Percentiles rank a stretch among this genome's conserved stretches.
phyloP scores from a whole-genome alignment of 2,329 filamentous ascomycete genomes.

The Penicillium sp. region DNA sequence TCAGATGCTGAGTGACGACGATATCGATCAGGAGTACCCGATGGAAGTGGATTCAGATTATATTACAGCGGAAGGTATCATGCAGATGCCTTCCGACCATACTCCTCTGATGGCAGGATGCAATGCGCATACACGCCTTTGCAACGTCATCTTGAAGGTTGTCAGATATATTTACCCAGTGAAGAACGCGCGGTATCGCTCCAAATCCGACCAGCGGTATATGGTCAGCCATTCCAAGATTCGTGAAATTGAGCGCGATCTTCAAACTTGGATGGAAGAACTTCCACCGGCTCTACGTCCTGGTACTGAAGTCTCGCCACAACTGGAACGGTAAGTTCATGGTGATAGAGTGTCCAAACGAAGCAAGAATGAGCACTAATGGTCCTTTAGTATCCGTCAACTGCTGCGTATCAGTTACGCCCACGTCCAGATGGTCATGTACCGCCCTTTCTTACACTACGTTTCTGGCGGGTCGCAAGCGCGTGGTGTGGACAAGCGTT shows the following conservation, averaged over 20 bases:
- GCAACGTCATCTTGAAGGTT: constrained; percentile 56
- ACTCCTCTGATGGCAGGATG: constrained; percentile 56
- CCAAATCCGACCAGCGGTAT: constrained; percentile 52
- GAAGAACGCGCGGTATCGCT: constrained; percentile 45
- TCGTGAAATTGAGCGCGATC: constrained; percentile 58
- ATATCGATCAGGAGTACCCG: constrained; percentile 49
- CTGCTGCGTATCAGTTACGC: constrained; percentile 59
- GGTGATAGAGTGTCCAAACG: neutral
- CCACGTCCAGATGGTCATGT: constrained; percentile 60
- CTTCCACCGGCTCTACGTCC: constrained; percentile 74
- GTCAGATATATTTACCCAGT: constrained; percentile 61
- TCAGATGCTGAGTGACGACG: constrained; percentile 47
- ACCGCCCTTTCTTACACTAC: constrained; percentile 62
- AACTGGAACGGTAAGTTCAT: constrained; percentile 64
- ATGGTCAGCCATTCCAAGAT: constrained; percentile 61
- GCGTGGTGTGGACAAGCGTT: constrained; percentile 54
- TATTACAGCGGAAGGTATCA: constrained; percentile 44
- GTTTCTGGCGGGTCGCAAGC: constrained; percentile 50
- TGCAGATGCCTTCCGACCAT: constrained; percentile 51
- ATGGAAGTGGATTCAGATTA: constrained; percentile 45
- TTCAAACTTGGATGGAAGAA: constrained; percentile 59
- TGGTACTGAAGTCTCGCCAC: constrained; percentile 67
- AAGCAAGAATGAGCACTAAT: constrained; percentile 3
- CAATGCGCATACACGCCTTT: constrained; percentile 56
- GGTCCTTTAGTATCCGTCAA: constrained; percentile 45